Evolutionary conservation across 2,329 filamentous ascomycete genomes (phyloP), one percentile per base, ranked within the genome.

Genomic region (Pseudocercospora ulei): DNA sequence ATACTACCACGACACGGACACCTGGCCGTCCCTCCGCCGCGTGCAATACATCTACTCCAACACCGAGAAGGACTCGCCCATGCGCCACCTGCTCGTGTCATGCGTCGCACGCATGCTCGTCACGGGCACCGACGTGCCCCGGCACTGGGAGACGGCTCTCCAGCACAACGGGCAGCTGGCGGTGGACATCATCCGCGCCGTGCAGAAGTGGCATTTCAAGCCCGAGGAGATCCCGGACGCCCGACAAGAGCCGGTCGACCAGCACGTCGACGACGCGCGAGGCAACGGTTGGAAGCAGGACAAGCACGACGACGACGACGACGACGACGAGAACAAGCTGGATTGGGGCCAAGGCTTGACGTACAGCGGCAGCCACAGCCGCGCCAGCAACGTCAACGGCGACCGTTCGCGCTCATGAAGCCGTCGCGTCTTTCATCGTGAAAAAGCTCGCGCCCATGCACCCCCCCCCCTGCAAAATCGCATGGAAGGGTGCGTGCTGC

Each of bases 131-230:
- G 65, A 60, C 7, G 68, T 73, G 25, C 70, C 70, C 1, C 47
- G 56, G 22, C 69, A 73, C 49, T 73, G 70, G 70, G 69, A 70
- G 49, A 68, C 67, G 51, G 70, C 70, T 4, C 56, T 73, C 35
- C 59, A 65, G 52, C 69, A 69, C 58, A 72, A 73, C 46, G 70
- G 70, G 0, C 67, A 72, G 50, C 54, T 73, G 36, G 70, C 69
- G 2, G 70, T 73, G 26, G 70, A 73, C 48, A 66, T 73, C 40
- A 71, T 73, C 46, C 56, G 63, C 19, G 62, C 64, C 3, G 69
- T 73, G 48, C 70, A 73, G 59, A 66, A 68, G 47, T 73, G 70
- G 70, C 58, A 66, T 26, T 55, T 73, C 23, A 66, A 70, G 28
- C 62, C 65, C 39, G 60, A 65, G 14, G 55, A 56, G 11, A 63